phyloP scores from a whole-genome alignment of 2,329 filamentous ascomycete genomes.

The Magnaporthiopsis poae region DNA sequence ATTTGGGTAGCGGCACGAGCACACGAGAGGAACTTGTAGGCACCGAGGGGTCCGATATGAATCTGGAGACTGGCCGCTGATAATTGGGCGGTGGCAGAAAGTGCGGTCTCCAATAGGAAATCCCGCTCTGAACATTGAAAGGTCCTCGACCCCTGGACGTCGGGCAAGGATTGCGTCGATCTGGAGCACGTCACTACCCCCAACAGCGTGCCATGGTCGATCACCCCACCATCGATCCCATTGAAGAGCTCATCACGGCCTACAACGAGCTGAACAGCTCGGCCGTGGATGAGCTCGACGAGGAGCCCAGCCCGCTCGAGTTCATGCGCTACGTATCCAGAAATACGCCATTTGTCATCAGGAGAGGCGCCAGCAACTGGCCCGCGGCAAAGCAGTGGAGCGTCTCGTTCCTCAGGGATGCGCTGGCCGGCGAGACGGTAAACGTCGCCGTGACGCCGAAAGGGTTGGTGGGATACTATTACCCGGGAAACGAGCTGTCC shows the following conservation, averaged over 20 bases:
- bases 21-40: no score
- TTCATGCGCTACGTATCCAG: conserved; percentile 68
- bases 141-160: no score
- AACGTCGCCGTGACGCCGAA: conserved; percentile 70
- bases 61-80: no score
- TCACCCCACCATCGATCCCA: conserved; percentile 24
- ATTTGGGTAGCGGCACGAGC: no score
- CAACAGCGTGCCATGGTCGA: not conserved
- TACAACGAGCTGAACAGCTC: conserved; percentile 64
- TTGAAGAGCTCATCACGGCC: conserved; percentile 50
- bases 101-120: no score
- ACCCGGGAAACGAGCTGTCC: not conserved
- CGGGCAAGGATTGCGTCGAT: not conserved
- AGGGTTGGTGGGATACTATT: conserved; percentile 37
- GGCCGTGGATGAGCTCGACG: conserved; percentile 48
- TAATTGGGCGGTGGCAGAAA: no score
- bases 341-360: conserved; percentile 67
- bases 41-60: no score
- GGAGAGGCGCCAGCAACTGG: conserved; percentile 54
- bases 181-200: not conserved
- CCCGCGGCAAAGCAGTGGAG: conserved; percentile 54
- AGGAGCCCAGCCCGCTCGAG: conserved; percentile 63
- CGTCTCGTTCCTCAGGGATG: conserved; percentile 44
- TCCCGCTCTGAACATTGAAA: no score
- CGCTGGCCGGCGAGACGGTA: conserved; percentile 47